Conservation (phyloP, 1,139 yeast genomes). For the Tardiomyces blankii region DNA sequence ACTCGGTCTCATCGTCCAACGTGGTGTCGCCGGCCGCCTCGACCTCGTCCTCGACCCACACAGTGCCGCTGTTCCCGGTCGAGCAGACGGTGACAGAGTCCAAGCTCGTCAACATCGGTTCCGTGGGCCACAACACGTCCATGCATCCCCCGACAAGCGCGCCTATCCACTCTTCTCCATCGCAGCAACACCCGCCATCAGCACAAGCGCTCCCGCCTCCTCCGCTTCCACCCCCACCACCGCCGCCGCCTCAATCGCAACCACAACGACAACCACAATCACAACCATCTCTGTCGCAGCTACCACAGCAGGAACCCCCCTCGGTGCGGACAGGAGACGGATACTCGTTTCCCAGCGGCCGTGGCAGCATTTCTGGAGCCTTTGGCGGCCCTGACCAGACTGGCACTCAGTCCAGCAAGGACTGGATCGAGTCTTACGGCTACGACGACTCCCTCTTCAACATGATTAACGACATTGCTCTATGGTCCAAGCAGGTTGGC, state of each 20-base stretch:
- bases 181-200: background rate
- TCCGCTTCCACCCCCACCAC: background rate
- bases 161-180: too few species aligned
- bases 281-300: too few species aligned
- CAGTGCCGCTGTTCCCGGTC: background rate
- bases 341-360: slow-evolving; percentile 2
- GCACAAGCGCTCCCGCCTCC: background rate
- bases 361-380: slow-evolving; percentile 10
- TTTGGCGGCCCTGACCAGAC: slow-evolving; percentile 6
- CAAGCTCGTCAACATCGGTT: background rate
- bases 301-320: too few species aligned
- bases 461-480: slow-evolving; percentile 51
- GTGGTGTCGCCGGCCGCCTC: slow-evolving; percentile 4
- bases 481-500: slow-evolving; percentile 34
- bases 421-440: slow-evolving; percentile 30
- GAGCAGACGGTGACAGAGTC: background rate
- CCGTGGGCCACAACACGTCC: background rate
- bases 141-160: too few species aligned
- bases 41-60: slow-evolving; percentile 1
- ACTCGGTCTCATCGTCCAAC: slow-evolving; percentile 3
- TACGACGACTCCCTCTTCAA: slow-evolving; percentile 35
- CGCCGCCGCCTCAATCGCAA: too few species aligned
- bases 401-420: slow-evolving; percentile 6
- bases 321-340: too few species aligned
- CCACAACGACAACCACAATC: too few species aligned